A percentile compares a stretch with the other conserved stretches of the same genome.
These are phyloP conservation scores for Planoprotostelium fungivorum DNA, from an alignment of 78 protist species.

Conservation along the genomic window DNA sequence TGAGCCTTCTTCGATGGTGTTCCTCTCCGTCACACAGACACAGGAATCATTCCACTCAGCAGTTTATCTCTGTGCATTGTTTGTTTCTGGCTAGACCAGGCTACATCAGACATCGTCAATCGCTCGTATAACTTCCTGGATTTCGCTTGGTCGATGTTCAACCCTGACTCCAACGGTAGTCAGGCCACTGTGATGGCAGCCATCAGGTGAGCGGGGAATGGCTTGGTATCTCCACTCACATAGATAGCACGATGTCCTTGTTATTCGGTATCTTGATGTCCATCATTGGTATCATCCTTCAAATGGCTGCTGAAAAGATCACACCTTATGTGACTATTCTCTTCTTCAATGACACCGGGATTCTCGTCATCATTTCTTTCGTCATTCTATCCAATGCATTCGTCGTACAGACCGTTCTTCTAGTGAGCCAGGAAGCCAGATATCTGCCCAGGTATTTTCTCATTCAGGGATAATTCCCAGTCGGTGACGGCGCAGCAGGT, in stretches of 20 bases:
- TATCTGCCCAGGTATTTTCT: background rate
- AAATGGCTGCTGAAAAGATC: constrained; percentile 4
- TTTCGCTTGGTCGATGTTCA: background rate
- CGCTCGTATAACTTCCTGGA: background rate
- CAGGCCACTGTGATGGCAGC: background rate
- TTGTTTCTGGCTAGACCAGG: background rate
- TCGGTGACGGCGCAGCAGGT: background rate
- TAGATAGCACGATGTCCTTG: constrained; percentile 1
- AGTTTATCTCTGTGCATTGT: background rate
- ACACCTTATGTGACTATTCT: background rate
- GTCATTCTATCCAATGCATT: background rate
- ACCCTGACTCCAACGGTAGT: background rate
- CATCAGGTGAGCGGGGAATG: background rate
- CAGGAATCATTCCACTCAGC: background rate
- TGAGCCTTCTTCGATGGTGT: too few species aligned
- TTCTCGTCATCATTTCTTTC: background rate
- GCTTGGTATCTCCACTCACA: background rate
- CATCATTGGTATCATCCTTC: constrained; percentile 15
- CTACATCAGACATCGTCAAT: background rate
- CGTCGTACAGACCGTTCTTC: background rate
- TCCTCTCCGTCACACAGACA: background rate
- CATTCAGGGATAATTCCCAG: background rate
- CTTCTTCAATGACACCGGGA: constrained; percentile 3
- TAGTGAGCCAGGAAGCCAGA: background rate
- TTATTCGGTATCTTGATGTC: constrained; percentile 7